Evolutionary conservation across 306 rosid species (phyloP).

Genomic region (Begonia peltatifolia): DNA sequence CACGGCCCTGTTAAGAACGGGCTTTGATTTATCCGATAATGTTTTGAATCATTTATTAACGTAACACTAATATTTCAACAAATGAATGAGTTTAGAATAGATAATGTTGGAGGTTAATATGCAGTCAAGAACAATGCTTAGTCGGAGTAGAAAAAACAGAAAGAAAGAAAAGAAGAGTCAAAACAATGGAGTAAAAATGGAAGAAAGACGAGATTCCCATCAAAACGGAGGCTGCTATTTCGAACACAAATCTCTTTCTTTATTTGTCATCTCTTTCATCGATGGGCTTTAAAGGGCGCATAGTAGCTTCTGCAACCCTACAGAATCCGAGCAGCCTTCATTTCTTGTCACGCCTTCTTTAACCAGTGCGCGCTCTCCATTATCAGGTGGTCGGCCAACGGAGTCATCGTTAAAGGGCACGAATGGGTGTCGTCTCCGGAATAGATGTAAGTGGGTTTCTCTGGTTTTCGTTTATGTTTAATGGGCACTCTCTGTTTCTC

Average conservation of each 20-base stretch:
- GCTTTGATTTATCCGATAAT: too few relatives aligned
- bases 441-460: slow-evolving; percentile 26
- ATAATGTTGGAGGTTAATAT: too few relatives aligned
- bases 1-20: too few relatives aligned
- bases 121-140: too few relatives aligned
- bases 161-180: slow-evolving; percentile 6
- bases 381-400: slow-evolving; percentile 4
- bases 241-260: neutral
- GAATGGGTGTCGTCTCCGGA: slow-evolving; percentile 18
- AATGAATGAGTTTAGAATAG: too few relatives aligned
- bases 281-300: slow-evolving; percentile 20
- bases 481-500: slow-evolving; percentile 8
- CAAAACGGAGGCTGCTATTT: neutral
- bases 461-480: slow-evolving; percentile 8
- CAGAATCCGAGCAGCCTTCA: slow-evolving; percentile 18
- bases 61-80: too few relatives aligned
- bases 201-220: slow-evolving; percentile 22
- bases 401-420: neutral
- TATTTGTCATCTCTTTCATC: slow-evolving; percentile 12
- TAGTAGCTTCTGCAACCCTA: slow-evolving; percentile 13
- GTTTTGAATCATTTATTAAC: too few relatives aligned
- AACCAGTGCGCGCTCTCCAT: slow-evolving; percentile 29
- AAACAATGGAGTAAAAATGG: slow-evolving; percentile 18
- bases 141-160: neutral
- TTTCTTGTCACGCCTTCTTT: slow-evolving; percentile 18